A percentile compares a stretch with the other conserved stretches of the same genome.
These are phyloP conservation scores for Ustilaginoidea virens DNA, from an alignment of 2,329 filamentous ascomycete genomes.

Conservation along the genomic window DNA sequence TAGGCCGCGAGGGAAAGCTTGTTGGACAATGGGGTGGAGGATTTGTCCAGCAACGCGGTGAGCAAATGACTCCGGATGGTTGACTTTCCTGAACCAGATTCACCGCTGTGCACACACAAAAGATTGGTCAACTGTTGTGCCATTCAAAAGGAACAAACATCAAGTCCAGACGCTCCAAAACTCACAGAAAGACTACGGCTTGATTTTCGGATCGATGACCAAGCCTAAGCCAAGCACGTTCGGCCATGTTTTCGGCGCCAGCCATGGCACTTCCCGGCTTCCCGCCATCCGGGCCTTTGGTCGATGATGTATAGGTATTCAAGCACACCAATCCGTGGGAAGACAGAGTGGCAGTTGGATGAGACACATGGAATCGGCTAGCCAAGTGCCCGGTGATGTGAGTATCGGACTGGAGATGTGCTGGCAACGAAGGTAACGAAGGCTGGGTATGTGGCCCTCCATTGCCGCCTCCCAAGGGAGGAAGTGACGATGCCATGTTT, in stretches of 20 bases:
- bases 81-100: conserved; percentile 92
- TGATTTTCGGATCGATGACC: conserved; percentile 88
- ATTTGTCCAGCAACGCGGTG: conserved; percentile 72
- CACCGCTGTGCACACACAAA: conserved; percentile 46
- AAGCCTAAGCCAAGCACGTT: conserved; percentile 69
- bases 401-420: conserved; percentile 65
- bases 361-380: conserved; percentile 79
- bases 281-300: conserved; percentile 76
- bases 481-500: conserved; percentile 46
- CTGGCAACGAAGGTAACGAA: conserved; percentile 75
- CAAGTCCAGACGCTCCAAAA: conserved; percentile 9
- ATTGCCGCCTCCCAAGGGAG: conserved; percentile 28
- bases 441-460: conserved; percentile 62
- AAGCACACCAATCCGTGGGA: conserved; percentile 83
- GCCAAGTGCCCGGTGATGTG: conserved; percentile 71
- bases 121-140: conserved; percentile 4
- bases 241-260: conserved; percentile 82
- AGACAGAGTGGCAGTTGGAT: conserved; percentile 77
- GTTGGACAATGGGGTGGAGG: conserved; percentile 79
- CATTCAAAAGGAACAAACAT: neutral
- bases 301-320: conserved; percentile 86
- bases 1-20: conserved; percentile 91
- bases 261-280: conserved; percentile 87
- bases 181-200: conserved; percentile 82
- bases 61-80: conserved; percentile 83